Base-by-base conservation (phyloP, 164 flowering plant genomes). In the Nymphaea colorata region DNA sequence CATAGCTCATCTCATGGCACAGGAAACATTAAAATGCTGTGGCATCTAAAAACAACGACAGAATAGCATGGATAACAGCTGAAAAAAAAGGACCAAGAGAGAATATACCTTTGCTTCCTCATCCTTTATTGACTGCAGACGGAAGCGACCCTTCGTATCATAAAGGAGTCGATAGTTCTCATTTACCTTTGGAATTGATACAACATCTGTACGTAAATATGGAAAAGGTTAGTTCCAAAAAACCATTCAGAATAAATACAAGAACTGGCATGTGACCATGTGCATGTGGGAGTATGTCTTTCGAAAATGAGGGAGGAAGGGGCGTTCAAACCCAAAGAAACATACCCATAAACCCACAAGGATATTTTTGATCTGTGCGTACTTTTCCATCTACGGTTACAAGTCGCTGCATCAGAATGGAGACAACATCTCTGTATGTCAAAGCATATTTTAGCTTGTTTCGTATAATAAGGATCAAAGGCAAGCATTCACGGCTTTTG, bases 81-180 rank as follows among this genome's bases (percentile, higher is more conserved):
- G 55, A 14, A 47, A 14, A 6, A 47, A 2, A 47, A 47, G 12
- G 55, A 47, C 55, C 36, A 25, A 47, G 7, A 4, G 7, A 47
- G 5, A 2, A 0, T n/a, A 2, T 16, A 89, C 96, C 91, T 89
- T 89, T 3, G 93, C 82, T 73, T 89, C 96, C 42, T 89, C 96
- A 78, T 87, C 96, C 68, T 81, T 85, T 68, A 89, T 66, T 14
- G 89, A 75, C 75, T 87, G 90, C 61, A 89, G 84, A 17, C 96
- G 82, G 82, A 89, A 89, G 15, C 96, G 85, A 7, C 92, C 96
- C 73, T 89, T 89, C 25, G 96, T 87, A 73, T 89, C 96, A 73
- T 89, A 89, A 10, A 89, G 86, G 17, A 89, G 89, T n/a, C 92
- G 90, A 79, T 87, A 89, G 62, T 86, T 86, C 77, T 89, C 96